Conservation (phyloP, 768 basidiomycete species). For the Filobasidium wieringae region DNA sequence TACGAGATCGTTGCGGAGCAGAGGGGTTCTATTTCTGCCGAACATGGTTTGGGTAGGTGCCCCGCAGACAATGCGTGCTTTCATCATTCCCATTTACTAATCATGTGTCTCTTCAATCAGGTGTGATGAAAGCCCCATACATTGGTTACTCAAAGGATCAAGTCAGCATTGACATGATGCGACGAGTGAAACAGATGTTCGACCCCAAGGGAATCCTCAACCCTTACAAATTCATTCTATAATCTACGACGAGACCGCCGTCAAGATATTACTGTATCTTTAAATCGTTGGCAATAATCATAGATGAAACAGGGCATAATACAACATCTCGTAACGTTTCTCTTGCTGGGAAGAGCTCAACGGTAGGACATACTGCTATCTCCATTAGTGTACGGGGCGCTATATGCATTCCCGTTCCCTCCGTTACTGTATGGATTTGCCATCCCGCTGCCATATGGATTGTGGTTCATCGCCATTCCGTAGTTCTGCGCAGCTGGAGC, state of each 20-base stretch:
- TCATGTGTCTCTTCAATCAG: constrained; percentile 7
- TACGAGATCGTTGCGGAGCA: constrained; percentile 69
- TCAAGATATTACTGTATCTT: background rate
- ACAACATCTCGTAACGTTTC: no score
- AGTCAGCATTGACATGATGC: constrained; percentile 77
- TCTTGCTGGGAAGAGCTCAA: background rate
- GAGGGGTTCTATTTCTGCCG: constrained; percentile 86
- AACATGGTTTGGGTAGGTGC: constrained; percentile 66
- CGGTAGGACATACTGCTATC: background rate
- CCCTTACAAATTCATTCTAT: constrained; percentile 42
- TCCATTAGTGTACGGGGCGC: no score
- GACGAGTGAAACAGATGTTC: constrained; percentile 71
- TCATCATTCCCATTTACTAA: no score
- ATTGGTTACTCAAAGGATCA: constrained; percentile 74
- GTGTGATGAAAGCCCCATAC: constrained; percentile 86
- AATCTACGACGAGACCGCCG: background rate
- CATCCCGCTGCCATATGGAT: background rate
- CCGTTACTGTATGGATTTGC: background rate
- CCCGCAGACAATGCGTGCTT: no score
- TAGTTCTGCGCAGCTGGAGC: background rate
- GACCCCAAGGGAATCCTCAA: constrained; percentile 90
- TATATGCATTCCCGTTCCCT: background rate
- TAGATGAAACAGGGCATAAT: no score
- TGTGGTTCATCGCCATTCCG: background rate
- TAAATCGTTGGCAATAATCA: no score